Evolutionary conservation across 306 rosid genomes (phyloP).

Genomic region (Geum urbanum): DNA sequence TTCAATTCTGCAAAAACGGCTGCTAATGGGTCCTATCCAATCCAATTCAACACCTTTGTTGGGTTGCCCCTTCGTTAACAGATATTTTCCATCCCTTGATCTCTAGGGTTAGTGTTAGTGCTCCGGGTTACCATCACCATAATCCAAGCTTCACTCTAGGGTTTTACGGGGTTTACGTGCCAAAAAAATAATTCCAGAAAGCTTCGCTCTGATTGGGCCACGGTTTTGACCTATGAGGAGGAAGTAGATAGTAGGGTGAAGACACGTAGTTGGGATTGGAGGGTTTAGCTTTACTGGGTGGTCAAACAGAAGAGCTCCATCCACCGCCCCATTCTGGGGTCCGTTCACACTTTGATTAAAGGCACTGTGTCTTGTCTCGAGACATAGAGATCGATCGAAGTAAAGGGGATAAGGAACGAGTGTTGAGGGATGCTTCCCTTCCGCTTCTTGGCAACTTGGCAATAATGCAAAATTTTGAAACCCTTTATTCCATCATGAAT

Average conservation of each 20-base stretch:
- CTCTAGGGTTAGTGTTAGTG: slow-evolving; percentile 4
- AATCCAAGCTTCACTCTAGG: too few relatives aligned
- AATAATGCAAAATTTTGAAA: too few relatives aligned
- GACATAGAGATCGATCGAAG: background rate
- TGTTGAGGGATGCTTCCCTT: slow-evolving; percentile 34
- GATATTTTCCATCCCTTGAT: background rate
- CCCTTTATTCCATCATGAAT: too few relatives aligned
- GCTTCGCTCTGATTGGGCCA: slow-evolving; percentile 10
- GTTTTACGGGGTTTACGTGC: too few relatives aligned
- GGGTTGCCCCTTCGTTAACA: background rate
- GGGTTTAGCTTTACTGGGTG: background rate
- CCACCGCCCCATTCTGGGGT: slow-evolving; percentile 17
- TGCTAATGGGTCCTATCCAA: slow-evolving; percentile 2
- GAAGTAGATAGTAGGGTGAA: slow-evolving; percentile 40
- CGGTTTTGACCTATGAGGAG: slow-evolving; percentile 25
- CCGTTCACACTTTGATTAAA: background rate
- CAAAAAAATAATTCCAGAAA: too few relatives aligned
- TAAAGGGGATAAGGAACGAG: slow-evolving; percentile 35
- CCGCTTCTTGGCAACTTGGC: slow-evolving; percentile 38
- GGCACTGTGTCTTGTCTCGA: background rate
- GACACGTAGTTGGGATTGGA: slow-evolving; percentile 41
- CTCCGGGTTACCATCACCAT: slow-evolving; percentile 20
- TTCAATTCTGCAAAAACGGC: slow-evolving; percentile 15
- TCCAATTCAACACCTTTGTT: too few relatives aligned
- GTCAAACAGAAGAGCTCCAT: background rate